phyloP scores from a whole-genome alignment of 169 alveolate species.

The Plasmodium fragile region DNA sequence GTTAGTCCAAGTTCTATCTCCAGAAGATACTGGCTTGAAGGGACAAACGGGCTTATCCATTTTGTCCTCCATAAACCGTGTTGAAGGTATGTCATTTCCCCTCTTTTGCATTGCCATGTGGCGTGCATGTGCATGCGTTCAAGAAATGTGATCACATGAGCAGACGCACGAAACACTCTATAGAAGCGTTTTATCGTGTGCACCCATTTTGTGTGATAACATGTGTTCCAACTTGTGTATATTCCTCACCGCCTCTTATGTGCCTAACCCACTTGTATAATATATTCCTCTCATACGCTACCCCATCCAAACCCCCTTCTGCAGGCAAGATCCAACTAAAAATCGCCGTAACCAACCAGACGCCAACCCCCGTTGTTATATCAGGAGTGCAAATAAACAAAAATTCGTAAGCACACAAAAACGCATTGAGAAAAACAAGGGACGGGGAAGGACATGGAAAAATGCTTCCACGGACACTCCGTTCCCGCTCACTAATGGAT shows the following conservation, averaged over 20 bases:
- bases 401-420: constrained; percentile 31
- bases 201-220: background rate
- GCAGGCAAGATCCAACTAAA: constrained; percentile 57
- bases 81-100: constrained; percentile 9
- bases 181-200: background rate
- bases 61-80: constrained; percentile 46
- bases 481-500: background rate
- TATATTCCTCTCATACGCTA: background rate
- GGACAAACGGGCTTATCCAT: constrained; percentile 64
- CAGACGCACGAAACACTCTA: background rate
- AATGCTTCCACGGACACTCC: background rate
- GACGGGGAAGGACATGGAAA: background rate
- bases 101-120: background rate
- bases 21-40: constrained; percentile 64
- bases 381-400: constrained; percentile 76
- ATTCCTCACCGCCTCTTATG: background rate
- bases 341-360: constrained; percentile 43
- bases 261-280: background rate
- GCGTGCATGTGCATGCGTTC: background rate
- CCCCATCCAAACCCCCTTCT: background rate
- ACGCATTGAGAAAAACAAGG: background rate
- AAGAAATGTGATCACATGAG: background rate
- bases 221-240: background rate
- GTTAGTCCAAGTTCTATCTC: constrained; percentile 35
- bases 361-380: constrained; percentile 22